Evolutionary conservation across 108 stramenopile species (phyloP), one percentile per base, ranked within the genome.

Genomic region (Nitzschia putrida): DNA sequence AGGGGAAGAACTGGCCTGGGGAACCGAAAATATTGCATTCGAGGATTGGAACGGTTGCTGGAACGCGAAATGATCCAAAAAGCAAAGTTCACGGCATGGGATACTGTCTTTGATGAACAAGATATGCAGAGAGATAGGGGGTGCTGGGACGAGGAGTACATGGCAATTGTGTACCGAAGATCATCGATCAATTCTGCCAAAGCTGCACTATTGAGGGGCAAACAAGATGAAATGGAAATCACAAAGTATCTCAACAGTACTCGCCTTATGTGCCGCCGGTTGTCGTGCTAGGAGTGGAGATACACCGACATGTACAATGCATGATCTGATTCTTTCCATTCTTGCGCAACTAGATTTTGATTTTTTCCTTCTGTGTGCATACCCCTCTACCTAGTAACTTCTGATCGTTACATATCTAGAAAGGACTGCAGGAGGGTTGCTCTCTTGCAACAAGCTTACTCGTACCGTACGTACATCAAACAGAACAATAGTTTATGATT

Each of bases 31-130:
- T 63, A 45, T 38, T 63, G 61, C 21, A 24, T 63, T 1, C 61
- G 61, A 24, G 61, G 61, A 12, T 39, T 63, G 29, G 61, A 63
- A 45, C 13, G 23, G 23, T 12, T 63, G 0, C 1, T 63, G 44
- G 21, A 63, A 14, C 61, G 61, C 1, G 44, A 63, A 45, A 16
- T 22, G n/a, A 24, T 47, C 0, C 12, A 22, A 23, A n/a, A 47
- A 47, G 44, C 37, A 9, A 37, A 39, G 18, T 38, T 22, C 8
- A 16, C 43, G 44, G 61, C 61, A 4, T 63, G 61, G 61, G 44
- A 63, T 39, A 12, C 61, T 14, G 61, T 63, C 11, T n/a, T 63
- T 47, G 61, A 63, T 44, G 61, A 63, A 39, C 61, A 63, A 63
- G 21, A 44, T 8, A 12, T 63, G 42, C 61, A 63, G 23, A 12